Percentiles rank a stretch among this genome's conserved stretches.
These are phyloP conservation scores for Globisporangium alternatum DNA, from an alignment of 352 stramenopile species.

Conservation along the genomic window DNA sequence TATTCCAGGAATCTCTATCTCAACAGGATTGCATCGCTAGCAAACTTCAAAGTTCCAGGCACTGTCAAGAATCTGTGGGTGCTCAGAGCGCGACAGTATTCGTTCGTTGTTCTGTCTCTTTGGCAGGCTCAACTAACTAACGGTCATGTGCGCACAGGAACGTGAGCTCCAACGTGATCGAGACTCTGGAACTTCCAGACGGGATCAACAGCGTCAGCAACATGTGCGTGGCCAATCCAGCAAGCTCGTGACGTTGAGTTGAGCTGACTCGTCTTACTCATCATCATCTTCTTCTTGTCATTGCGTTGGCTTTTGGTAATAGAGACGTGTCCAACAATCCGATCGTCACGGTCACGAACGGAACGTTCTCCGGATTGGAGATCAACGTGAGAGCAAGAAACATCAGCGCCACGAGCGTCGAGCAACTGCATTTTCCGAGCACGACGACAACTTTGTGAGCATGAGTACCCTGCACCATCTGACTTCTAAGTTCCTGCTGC, in stretches of 20 bases:
- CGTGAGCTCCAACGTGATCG: conserved; percentile 14
- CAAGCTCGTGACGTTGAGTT: not conserved
- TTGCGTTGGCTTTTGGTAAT: not conserved
- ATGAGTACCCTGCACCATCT: not conserved
- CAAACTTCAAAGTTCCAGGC: conserved; percentile 7
- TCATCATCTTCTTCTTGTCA: not conserved
- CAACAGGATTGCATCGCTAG: conserved; percentile 12
- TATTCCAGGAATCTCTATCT: not conserved
- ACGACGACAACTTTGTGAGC: conserved; percentile 8
- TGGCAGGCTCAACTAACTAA: not conserved
- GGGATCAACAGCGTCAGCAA: conserved; percentile 2
- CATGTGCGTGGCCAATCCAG: conserved; percentile 2
- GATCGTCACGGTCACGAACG: conserved; percentile 2
- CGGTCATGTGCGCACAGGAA: conserved; percentile 1
- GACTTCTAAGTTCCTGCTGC: too few species aligned
- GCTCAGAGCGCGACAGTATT: not conserved
- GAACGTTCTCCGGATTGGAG: too few species aligned
- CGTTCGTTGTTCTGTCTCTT: too few species aligned
- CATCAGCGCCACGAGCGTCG: conserved; percentile 14
- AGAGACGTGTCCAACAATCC: conserved; percentile 17
- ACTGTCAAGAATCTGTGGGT: conserved; percentile 14
- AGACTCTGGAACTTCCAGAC: conserved; percentile 9
- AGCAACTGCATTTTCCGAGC: conserved; percentile 6
- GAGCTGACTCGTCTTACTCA: not conserved
- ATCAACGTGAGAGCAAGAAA: conserved; percentile 10